Conservation (phyloP, 345 rosid species). For the Turritis glabra region DNA sequence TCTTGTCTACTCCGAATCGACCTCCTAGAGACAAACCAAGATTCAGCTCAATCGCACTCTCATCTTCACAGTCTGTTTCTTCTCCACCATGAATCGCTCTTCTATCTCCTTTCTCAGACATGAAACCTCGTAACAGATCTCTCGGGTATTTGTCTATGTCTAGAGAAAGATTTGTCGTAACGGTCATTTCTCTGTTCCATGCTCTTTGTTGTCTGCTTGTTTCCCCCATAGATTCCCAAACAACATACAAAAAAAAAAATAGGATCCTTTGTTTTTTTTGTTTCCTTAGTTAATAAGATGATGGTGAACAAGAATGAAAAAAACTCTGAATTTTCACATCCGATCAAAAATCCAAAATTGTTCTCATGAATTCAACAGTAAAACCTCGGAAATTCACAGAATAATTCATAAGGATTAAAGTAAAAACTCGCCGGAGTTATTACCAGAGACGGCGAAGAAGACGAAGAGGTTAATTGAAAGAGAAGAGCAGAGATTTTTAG, state of each 20-base stretch:
- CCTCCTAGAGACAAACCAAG: constrained; percentile 92
- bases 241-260: not conserved
- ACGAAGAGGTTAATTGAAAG: not conserved
- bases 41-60: constrained; percentile 68
- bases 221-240: constrained; percentile 54
- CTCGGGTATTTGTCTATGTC: constrained; percentile 63
- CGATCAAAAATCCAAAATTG: constrained; percentile 1
- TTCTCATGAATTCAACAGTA: not conserved
- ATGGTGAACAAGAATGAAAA: not conserved
- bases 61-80: constrained; percentile 38
- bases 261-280: not conserved
- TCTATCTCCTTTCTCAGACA: constrained; percentile 40
- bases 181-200: constrained; percentile 49
- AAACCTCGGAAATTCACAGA: not conserved
- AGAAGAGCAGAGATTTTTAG: constrained; percentile 9
- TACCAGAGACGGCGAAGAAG: constrained; percentile 26
- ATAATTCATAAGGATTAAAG: not conserved
- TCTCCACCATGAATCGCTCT: constrained; percentile 14
- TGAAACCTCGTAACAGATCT: constrained; percentile 78
- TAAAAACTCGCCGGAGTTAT: constrained; percentile 23
- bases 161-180: constrained; percentile 50
- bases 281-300: not conserved
- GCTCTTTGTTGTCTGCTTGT: constrained; percentile 43
- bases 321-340: constrained; percentile 30
- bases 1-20: constrained; percentile 80